Base-by-base conservation (phyloP, 2,329 filamentous ascomycete genomes). In the Tympanopsis confertula region DNA sequence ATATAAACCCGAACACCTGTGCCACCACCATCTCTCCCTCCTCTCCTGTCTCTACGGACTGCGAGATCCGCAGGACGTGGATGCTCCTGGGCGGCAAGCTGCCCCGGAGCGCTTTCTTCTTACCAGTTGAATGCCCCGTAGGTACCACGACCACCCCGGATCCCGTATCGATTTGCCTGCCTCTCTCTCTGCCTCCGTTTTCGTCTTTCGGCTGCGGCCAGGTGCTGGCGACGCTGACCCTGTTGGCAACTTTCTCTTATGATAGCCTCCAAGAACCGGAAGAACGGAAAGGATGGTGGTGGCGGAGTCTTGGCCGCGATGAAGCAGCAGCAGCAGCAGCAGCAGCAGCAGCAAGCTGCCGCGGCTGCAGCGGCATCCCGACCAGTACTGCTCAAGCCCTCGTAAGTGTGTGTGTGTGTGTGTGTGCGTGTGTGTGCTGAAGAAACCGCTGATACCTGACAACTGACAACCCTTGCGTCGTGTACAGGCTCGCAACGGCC, bases 231-330 rank as follows among this genome's bases (percentile, higher is more conserved):
- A 19, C 30, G 15, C n/a, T 35, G 30, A 10, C 17, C 7, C 12
- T 15, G 30, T 12, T 12, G 12, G 24, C 24, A n/a, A 28, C 48
- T 49, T 51, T 46, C 42, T 42, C 44, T 39, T 37, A 42, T 48
- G 45, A 47, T 41, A 65, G 60, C 53, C 52, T 56, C 58, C 41
- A 69, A 69, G 61, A 71, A 69, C 50, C 67, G 59, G 55, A 73
- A 69, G 58, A 58, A 71, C 68, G 67, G 62, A 53, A 71, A 62
- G 65, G 66, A 71, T 50, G 63, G 66, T 50, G 63, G 66, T 13
- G 30, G 30, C 49, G 63, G 66, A 47, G 68, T 71, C 49, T 61
- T 65, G 47, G 66, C 68, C 35, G 67, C 66, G 56, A 62, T 71
- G 59, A 69, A 63, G 44, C 69, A 65, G 50, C 66, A 72, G 47